phyloP scores from a whole-genome alignment of 495 filamentous ascomycete species.

The Penicillium malachiteum region DNA sequence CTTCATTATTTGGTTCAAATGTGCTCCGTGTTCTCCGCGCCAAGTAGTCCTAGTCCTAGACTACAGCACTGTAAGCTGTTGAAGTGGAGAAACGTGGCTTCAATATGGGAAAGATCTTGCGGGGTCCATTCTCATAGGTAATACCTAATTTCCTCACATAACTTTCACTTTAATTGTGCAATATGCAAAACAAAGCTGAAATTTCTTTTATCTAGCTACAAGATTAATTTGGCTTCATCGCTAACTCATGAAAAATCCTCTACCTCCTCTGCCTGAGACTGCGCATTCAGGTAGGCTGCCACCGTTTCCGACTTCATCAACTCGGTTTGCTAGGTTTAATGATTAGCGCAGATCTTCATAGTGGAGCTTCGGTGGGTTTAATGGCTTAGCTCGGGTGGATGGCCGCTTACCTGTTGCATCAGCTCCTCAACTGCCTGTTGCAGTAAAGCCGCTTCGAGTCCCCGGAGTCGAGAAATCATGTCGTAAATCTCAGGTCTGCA shows the following conservation, averaged over 20 bases:
- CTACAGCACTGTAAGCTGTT: too few relatives aligned
- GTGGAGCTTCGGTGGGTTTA: background rate
- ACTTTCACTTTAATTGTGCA: too few relatives aligned
- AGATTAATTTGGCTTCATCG: background rate
- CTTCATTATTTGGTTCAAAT: too few relatives aligned
- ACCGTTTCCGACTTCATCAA: constrained; percentile 47
- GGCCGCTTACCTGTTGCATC: constrained; percentile 58
- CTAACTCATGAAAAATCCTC: constrained; percentile 48
- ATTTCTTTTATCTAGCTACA: background rate
- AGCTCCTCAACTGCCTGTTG: constrained; percentile 52
- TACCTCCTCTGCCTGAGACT: constrained; percentile 33
- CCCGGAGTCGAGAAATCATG: constrained; percentile 51
- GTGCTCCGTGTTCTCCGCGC: too few relatives aligned
- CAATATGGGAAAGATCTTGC: constrained; percentile 3
- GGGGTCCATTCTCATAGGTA: background rate
- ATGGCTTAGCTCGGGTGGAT: background rate
- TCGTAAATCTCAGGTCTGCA: constrained; percentile 39
- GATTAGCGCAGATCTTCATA: constrained; percentile 12
- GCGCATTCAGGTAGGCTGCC: constrained; percentile 40
- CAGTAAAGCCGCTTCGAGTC: constrained; percentile 59
- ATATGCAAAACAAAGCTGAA: too few relatives aligned
- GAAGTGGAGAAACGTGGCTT: too few relatives aligned
- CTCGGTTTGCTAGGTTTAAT: constrained; percentile 33
- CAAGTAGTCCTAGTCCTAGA: too few relatives aligned
- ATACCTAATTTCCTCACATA: background rate